These are phyloP conservation scores for Cymbopogon flexuosus DNA, from an alignment of 202 grass and related monocot genomes.

Conservation along the genomic window DNA sequence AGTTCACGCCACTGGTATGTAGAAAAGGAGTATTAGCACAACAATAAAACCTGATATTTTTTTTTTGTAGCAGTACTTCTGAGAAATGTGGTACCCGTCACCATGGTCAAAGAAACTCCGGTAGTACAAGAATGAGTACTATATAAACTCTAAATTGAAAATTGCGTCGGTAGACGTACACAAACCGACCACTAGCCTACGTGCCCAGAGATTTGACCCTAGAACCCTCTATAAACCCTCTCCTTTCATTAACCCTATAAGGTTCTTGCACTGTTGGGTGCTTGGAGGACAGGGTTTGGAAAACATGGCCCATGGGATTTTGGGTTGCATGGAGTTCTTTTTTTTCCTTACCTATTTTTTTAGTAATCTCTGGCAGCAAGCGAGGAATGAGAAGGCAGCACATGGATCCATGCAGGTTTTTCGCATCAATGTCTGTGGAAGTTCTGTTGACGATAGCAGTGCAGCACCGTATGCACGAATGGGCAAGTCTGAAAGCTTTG, in stretches of 20 bases:
- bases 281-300: constrained; percentile 65
- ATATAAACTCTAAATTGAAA: constrained; percentile 8
- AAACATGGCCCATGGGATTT: constrained; percentile 67
- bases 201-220: constrained; percentile 55
- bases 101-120: neutral
- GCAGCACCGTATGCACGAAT: constrained; percentile 30
- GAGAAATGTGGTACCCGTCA: neutral
- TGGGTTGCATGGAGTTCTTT: too few species aligned
- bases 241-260: constrained; percentile 54
- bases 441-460: constrained; percentile 14
- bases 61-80: neutral
- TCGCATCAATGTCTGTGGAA: constrained; percentile 85
- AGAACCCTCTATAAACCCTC: constrained; percentile 40
- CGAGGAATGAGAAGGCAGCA: constrained; percentile 48
- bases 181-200: constrained; percentile 33
- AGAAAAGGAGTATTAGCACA: neutral
- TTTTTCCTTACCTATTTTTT: too few species aligned
- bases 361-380: constrained; percentile 10
- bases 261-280: constrained; percentile 53
- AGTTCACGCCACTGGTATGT: neutral
- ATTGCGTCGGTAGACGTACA: constrained; percentile 1
- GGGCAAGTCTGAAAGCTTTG: constrained; percentile 17
- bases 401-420: constrained; percentile 72
- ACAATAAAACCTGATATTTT: neutral
- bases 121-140: constrained; percentile 18